Percentiles rank a stretch among this genome's conserved stretches.
Conservation (phyloP, 805 yeast species). For the Saccharomycopsis javanensis region DNA sequence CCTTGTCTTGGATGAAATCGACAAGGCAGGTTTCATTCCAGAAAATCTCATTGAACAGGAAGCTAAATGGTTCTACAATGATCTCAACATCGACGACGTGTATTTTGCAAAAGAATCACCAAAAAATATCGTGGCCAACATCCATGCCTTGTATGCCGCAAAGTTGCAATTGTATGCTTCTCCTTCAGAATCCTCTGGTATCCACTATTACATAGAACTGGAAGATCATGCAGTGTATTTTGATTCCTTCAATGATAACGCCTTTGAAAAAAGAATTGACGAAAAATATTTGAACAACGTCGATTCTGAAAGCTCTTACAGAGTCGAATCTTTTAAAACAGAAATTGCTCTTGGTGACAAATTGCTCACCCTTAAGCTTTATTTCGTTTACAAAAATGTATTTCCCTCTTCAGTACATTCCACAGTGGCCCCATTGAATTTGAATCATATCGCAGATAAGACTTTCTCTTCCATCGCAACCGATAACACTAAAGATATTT, state of each 20-base stretch:
- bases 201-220: slow-evolving; percentile 70
- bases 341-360: slow-evolving; percentile 23
- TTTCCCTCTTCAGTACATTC: slow-evolving; percentile 30
- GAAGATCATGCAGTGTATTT: slow-evolving; percentile 87
- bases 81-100: slow-evolving; percentile 83
- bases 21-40: slow-evolving; percentile 81
- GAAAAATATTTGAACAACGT: slow-evolving; percentile 56
- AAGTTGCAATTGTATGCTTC: slow-evolving; percentile 80
- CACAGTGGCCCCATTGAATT: slow-evolving; percentile 36
- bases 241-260: slow-evolving; percentile 55
- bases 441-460: slow-evolving; percentile 64
- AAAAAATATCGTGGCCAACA: slow-evolving; percentile 70
- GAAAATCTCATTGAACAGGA: slow-evolving; percentile 77
- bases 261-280: slow-evolving; percentile 71
- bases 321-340: slow-evolving; percentile 65
- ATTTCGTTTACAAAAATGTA: slow-evolving; percentile 72
- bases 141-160: slow-evolving; percentile 84
- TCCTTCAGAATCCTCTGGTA: slow-evolving; percentile 46
- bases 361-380: slow-evolving; percentile 51
- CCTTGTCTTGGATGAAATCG: slow-evolving; percentile 71
- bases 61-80: slow-evolving; percentile 80
- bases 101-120: slow-evolving; percentile 83
- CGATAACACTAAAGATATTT: slow-evolving; percentile 65
- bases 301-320: slow-evolving; percentile 39
- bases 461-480: slow-evolving; percentile 74